Percentiles rank a stretch among this genome's conserved stretches.
Conservation (phyloP, 1,139 yeast genomes). For the Schizosaccharomyces versatilis region DNA sequence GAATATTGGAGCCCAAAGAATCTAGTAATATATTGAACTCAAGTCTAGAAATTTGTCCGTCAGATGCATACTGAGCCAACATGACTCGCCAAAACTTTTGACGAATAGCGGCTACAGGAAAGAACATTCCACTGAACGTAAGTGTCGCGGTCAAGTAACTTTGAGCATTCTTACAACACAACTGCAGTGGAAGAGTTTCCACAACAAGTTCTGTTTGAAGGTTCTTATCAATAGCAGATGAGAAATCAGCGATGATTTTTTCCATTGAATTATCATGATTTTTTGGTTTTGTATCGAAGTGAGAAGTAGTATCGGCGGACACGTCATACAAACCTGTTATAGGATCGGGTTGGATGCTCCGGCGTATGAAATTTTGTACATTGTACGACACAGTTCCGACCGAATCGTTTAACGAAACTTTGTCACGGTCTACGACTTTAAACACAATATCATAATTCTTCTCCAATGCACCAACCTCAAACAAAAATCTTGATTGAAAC, state of each 20-base stretch:
- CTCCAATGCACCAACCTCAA: slow-evolving; percentile 54
- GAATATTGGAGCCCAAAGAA: slow-evolving; percentile 37
- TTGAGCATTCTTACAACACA: neutral
- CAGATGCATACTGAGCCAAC: slow-evolving; percentile 32
- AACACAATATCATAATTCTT: slow-evolving; percentile 42
- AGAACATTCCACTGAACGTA: slow-evolving; percentile 16
- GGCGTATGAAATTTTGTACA: slow-evolving; percentile 27
- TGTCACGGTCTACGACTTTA: slow-evolving; percentile 63
- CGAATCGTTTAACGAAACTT: slow-evolving; percentile 58
- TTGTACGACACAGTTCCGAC: slow-evolving; percentile 46
- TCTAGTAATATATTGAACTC: slow-evolving; percentile 40
- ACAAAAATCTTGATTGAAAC: slow-evolving; percentile 57
- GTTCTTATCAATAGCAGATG: slow-evolving; percentile 1
- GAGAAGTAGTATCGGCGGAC: neutral
- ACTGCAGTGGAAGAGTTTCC: neutral
- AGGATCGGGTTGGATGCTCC: slow-evolving; percentile 18
- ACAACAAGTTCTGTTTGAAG: neutral
- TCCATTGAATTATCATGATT: neutral
- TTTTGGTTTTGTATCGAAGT: neutral
- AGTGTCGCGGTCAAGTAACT: neutral
- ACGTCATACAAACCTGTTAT: slow-evolving; percentile 13
- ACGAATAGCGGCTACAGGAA: slow-evolving; percentile 43
- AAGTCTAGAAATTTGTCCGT: slow-evolving; percentile 27
- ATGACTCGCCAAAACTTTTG: slow-evolving; percentile 50
- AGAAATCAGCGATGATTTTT: neutral